Evolutionary conservation across 2,329 filamentous ascomycete genomes (phyloP).

Genomic region (Fusarium sulawesiense): DNA sequence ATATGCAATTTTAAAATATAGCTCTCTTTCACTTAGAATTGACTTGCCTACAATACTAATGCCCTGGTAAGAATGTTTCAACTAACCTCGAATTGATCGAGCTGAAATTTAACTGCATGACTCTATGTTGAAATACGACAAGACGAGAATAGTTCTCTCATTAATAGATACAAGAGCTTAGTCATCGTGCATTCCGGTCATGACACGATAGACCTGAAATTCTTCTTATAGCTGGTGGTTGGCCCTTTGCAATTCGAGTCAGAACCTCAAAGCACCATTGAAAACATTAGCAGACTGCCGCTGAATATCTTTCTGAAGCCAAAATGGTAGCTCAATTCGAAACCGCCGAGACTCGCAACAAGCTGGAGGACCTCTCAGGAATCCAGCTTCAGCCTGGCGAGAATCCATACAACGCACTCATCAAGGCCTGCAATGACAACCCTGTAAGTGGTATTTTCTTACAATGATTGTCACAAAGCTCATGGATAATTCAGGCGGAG

Average conservation of each 20-base stretch:
- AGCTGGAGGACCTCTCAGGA: conserved; percentile 66
- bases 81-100: conserved; percentile 17
- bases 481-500: conserved; percentile 59
- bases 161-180: conserved; percentile 24
- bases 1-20: conserved; percentile 22
- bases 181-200: conserved; percentile 30
- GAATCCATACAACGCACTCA: conserved; percentile 82
- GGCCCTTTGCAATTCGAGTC: background rate
- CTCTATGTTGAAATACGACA: background rate
- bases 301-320: background rate
- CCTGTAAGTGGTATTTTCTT: conserved; percentile 61
- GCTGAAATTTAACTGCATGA: conserved; percentile 6
- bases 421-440: conserved; percentile 73
- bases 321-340: conserved; percentile 37
- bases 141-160: conserved; percentile 16
- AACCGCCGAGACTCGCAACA: conserved; percentile 57
- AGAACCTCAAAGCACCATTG: background rate
- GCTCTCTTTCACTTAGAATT: background rate
- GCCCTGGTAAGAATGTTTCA: conserved; percentile 12
- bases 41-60: background rate
- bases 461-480: background rate
- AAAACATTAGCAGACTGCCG: background rate
- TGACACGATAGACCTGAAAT: background rate
- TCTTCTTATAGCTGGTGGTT: conserved; percentile 10
- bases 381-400: conserved; percentile 62